Evolutionary conservation across 768 basidiomycete species (phyloP).

Genomic region (Boletus reticulatus): DNA sequence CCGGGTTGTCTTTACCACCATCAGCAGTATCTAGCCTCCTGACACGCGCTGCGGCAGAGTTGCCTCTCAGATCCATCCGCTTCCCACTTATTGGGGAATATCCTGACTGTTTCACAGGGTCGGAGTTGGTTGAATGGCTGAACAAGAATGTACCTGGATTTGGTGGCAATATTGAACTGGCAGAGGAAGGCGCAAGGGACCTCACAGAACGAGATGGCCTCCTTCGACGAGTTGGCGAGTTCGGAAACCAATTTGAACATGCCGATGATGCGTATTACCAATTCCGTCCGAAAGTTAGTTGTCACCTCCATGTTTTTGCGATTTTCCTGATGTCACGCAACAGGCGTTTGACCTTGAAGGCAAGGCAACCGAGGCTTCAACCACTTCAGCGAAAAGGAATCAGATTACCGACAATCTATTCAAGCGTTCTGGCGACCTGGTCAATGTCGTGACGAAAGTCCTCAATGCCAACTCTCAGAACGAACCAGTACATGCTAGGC

Average conservation of each 20-base stretch:
- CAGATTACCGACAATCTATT: constrained; percentile 54
- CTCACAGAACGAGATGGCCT: constrained; percentile 53
- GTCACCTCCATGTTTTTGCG: constrained; percentile 8
- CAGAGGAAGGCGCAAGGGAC: constrained; percentile 66
- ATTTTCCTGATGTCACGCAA: constrained; percentile 18
- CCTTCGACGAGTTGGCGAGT: constrained; percentile 74
- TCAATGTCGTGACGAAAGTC: constrained; percentile 72
- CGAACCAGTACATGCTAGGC: constrained; percentile 68
- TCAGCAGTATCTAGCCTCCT: constrained; percentile 68
- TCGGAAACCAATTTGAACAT: constrained; percentile 78
- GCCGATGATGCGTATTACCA: constrained; percentile 82
- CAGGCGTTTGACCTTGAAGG: constrained; percentile 32
- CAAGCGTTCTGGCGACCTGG: constrained; percentile 67
- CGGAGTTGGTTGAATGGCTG: constrained; percentile 86
- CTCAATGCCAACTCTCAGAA: constrained; percentile 44
- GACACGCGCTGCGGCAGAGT: constrained; percentile 63
- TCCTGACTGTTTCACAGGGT: constrained; percentile 82
- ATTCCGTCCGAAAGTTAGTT: constrained; percentile 71
- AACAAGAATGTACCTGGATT: constrained; percentile 75
- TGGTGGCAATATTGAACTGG: constrained; percentile 72
- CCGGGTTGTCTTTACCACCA: constrained; percentile 68
- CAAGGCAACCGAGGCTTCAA: constrained; percentile 22
- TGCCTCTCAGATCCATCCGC: constrained; percentile 68
- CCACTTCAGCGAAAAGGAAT: constrained; percentile 27
- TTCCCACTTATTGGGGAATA: constrained; percentile 85